phyloP scores from a whole-genome alignment of 2,329 filamentous ascomycete genomes.

The Colletotrichum sp. region DNA sequence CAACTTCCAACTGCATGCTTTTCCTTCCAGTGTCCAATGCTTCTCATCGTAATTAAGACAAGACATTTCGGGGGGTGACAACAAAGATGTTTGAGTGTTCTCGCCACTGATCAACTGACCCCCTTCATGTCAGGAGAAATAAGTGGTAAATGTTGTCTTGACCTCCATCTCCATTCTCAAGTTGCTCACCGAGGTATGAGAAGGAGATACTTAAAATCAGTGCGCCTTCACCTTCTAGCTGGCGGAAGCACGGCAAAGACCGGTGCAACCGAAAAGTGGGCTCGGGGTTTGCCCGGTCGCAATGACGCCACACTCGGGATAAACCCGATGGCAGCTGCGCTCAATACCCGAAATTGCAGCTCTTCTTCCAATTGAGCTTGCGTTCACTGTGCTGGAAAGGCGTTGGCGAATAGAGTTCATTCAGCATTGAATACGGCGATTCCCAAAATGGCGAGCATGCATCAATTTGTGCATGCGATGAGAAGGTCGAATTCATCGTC shows the following conservation, averaged over 20 bases:
- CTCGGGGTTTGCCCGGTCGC: not conserved
- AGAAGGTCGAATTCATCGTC: not conserved
- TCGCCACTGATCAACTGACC: too few species aligned
- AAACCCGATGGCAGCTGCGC: not conserved
- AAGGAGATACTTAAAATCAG: not conserved
- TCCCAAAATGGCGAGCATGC: not conserved
- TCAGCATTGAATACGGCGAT: not conserved
- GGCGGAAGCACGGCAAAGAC: not conserved
- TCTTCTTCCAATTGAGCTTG: not conserved
- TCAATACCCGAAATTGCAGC: not conserved
- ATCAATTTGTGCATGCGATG: not conserved
- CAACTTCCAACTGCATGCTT: too few species aligned
- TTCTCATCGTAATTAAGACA: too few species aligned
- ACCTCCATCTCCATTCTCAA: not conserved
- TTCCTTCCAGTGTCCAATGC: too few species aligned
- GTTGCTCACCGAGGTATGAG: not conserved
- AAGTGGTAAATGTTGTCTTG: not conserved
- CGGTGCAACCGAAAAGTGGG: not conserved
- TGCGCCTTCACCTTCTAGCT: not conserved
- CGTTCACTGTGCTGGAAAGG: not conserved
- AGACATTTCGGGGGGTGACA: too few species aligned
- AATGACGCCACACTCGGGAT: not conserved
- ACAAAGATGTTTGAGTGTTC: too few species aligned
- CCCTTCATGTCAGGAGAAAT: too few species aligned
- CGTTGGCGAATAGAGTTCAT: not conserved